Conservation (phyloP, 305 asterid genomes). For the Fraxinus xanthoxyloides region DNA sequence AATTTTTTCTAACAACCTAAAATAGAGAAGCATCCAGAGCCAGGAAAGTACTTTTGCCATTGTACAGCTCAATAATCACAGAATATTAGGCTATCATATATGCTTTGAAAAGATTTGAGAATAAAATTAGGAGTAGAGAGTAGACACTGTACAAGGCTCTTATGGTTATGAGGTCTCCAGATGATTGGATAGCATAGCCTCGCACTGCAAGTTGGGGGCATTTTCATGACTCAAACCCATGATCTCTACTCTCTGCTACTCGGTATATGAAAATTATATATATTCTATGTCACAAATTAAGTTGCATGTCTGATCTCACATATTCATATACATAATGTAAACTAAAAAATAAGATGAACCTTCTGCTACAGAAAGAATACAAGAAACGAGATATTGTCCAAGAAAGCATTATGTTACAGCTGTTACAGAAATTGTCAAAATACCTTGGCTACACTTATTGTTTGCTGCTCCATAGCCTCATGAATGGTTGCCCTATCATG, state of each 20-base stretch:
- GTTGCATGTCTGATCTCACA: background rate
- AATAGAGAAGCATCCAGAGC: background rate
- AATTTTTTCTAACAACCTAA: background rate
- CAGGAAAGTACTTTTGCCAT: background rate
- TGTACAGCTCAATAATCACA: background rate
- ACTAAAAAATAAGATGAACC: background rate
- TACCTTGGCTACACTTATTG: slow-evolving; percentile 99
- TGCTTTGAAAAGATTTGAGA: slow-evolving; percentile 5
- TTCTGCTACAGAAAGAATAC: slow-evolving; percentile 2
- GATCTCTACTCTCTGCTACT: background rate
- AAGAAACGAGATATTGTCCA: slow-evolving; percentile 11
- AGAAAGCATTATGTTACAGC: slow-evolving; percentile 9
- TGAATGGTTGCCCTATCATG: slow-evolving; percentile 97
- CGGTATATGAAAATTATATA: background rate
- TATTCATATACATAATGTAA: background rate
- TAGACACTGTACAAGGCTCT: background rate
- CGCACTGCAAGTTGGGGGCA: background rate
- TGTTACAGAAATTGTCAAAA: slow-evolving; percentile 5
- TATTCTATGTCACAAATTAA: slow-evolving; percentile 10
- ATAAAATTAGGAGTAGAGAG: slow-evolving; percentile 4
- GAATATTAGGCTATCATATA: background rate
- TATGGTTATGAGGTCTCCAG: background rate
- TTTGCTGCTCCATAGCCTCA: slow-evolving; percentile 99
- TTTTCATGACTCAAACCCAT: background rate
- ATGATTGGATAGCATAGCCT: background rate